Evolutionary conservation across 2,329 filamentous ascomycete species (phyloP).

Genomic region (Ciborinia camelliae): DNA sequence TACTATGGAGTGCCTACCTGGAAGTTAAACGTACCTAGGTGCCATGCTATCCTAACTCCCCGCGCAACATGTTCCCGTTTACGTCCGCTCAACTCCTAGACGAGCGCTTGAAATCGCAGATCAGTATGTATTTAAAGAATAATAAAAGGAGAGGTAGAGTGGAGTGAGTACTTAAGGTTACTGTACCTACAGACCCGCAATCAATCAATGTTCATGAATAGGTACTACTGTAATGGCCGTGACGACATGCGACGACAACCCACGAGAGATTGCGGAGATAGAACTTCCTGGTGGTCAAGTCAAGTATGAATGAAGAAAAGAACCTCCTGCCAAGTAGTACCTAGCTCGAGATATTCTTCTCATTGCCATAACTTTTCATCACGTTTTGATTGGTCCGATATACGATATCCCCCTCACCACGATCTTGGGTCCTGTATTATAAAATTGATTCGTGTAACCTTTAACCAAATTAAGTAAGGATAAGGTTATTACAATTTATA

Average conservation of each 20-base stretch:
- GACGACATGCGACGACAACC: background rate
- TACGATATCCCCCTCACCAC: background rate
- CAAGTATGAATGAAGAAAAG: slow-evolving; percentile 6
- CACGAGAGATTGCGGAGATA: background rate
- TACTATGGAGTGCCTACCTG: background rate
- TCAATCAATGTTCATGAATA: background rate
- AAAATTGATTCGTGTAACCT: background rate
- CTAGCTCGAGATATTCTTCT: background rate
- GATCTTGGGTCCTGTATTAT: slow-evolving; percentile 5
- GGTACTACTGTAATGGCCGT: background rate
- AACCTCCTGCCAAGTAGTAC: background rate
- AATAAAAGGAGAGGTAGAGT: too few relatives aligned
- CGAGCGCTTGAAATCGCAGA: slow-evolving; percentile 1
- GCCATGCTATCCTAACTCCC: background rate
- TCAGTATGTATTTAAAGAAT: background rate
- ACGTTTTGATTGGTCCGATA: background rate
- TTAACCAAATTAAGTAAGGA: background rate
- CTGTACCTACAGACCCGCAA: background rate
- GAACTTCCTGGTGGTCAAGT: background rate
- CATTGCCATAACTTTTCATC: background rate
- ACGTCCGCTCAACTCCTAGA: background rate
- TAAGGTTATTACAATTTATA: too few relatives aligned
- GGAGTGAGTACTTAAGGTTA: background rate
- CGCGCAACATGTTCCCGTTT: background rate
- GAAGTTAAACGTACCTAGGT: background rate